A percentile compares a stretch with the other conserved stretches of the same genome.
Conservation (phyloP, 805 yeast species). For the Kodamaea sagamina region DNA sequence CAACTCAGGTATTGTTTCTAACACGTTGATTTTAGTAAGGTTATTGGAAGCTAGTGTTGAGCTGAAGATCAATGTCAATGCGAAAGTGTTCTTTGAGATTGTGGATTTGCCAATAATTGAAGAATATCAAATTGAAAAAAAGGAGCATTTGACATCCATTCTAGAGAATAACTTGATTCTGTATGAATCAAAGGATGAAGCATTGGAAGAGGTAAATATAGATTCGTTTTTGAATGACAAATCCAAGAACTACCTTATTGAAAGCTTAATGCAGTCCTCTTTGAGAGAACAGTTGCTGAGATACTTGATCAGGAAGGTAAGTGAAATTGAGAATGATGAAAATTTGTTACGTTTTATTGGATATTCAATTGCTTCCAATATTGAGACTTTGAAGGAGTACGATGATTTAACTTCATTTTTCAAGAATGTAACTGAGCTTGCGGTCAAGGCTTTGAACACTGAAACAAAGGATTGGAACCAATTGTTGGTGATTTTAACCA, state of each 20-base stretch:
- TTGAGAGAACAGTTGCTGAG: neutral
- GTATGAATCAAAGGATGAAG: neutral
- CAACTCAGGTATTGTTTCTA: slow-evolving; percentile 7
- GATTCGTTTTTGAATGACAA: slow-evolving; percentile 2
- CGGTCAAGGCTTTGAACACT: slow-evolving; percentile 13
- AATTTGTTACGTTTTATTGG: slow-evolving; percentile 17
- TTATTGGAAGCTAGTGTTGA: slow-evolving; percentile 8
- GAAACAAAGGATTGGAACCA: slow-evolving; percentile 18
- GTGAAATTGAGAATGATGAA: neutral
- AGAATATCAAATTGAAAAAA: neutral
- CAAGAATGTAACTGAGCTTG: slow-evolving; percentile 16
- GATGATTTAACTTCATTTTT: slow-evolving; percentile 13
- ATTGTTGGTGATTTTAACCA: slow-evolving; percentile 20
- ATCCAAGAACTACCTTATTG: slow-evolving; percentile 7
- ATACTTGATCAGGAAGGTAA: neutral
- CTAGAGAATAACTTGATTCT: slow-evolving; percentile 1
- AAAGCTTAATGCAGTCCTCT: slow-evolving; percentile 3
- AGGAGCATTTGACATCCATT: neutral
- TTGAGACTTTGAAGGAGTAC: neutral
- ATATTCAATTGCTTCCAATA: slow-evolving; percentile 16
- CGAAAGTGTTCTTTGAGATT: neutral
- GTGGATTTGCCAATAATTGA: neutral
- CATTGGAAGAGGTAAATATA: neutral
- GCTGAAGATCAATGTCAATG: neutral
- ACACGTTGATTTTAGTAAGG: neutral